Evolutionary conservation across 2,329 filamentous ascomycete species (phyloP).

Genomic region (Fusarium domesticum): DNA sequence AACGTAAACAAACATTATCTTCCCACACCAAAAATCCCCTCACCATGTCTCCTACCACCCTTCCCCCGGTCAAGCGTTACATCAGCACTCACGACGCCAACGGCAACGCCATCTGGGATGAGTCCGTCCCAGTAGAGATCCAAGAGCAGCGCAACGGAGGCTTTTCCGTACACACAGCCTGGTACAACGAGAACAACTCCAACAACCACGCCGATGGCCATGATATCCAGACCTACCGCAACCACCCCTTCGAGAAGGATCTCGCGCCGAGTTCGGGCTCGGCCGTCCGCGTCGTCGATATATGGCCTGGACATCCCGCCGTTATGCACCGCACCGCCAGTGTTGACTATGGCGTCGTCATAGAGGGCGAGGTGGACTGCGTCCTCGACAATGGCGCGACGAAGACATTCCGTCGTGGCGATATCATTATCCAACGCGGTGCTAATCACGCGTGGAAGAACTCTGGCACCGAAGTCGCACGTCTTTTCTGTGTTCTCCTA

Average conservation of each 20-base stretch:
- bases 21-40: not conserved
- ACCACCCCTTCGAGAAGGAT: conserved; percentile 17
- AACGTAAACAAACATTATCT: not conserved
- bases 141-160: conserved; percentile 13
- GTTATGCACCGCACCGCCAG: conserved; percentile 25
- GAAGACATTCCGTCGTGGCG: conserved; percentile 17
- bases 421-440: conserved; percentile 25
- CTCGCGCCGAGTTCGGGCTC: conserved; percentile 19
- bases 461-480: conserved; percentile 14
- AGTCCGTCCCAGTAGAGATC: conserved; percentile 13
- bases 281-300: conserved; percentile 19
- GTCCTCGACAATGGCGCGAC: conserved; percentile 20
- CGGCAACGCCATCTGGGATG: conserved; percentile 21
- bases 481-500: conserved; percentile 23
- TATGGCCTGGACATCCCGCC: conserved; percentile 20
- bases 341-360: conserved; percentile 21
- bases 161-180: conserved; percentile 21
- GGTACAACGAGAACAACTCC: conserved; percentile 14
- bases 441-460: conserved; percentile 28
- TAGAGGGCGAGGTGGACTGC: conserved; percentile 24
- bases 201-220: conserved; percentile 12
- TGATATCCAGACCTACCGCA: conserved; percentile 17
- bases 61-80: conserved; percentile 17
- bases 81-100: conserved; percentile 22
- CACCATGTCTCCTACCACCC: conserved; percentile 13